Conservation (phyloP, 768 basidiomycete genomes). For the Boletus barrowsii region DNA sequence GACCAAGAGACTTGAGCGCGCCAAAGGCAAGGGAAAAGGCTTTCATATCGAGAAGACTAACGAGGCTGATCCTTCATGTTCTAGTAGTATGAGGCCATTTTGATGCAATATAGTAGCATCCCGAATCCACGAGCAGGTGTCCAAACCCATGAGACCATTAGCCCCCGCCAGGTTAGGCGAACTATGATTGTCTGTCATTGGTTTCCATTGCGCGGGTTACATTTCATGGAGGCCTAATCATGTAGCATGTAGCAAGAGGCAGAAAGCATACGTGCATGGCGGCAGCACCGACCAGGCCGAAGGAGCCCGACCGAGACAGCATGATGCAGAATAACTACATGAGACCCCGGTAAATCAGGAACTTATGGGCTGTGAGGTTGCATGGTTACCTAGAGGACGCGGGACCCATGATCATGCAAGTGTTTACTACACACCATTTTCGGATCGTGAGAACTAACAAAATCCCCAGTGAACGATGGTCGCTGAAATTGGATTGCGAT, state of each 20-base stretch:
- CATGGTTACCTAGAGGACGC: too few relatives aligned
- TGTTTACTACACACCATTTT: too few relatives aligned
- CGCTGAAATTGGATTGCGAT: too few relatives aligned
- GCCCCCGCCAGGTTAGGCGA: not conserved
- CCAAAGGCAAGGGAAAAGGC: constrained; percentile 1
- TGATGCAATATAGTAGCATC: constrained; percentile 8
- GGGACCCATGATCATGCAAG: too few relatives aligned
- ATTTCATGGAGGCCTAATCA: not conserved
- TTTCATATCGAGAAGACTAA: not conserved
- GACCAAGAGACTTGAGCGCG: constrained; percentile 2
- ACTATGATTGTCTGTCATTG: not conserved
- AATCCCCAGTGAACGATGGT: too few relatives aligned
- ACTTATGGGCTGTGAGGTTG: too few relatives aligned
- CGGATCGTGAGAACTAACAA: too few relatives aligned
- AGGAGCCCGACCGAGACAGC: not conserved
- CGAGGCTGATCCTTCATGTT: not conserved
- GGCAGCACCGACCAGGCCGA: not conserved
- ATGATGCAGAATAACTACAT: too few relatives aligned
- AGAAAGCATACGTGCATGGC: not conserved
- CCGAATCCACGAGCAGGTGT: not conserved
- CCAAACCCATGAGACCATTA: not conserved
- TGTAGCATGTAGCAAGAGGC: not conserved
- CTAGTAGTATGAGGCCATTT: not conserved
- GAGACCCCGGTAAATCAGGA: too few relatives aligned
- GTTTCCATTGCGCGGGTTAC: not conserved